phyloP scores from a whole-genome alignment of 164 flowering plant genomes.

The Umbellularia californica region DNA sequence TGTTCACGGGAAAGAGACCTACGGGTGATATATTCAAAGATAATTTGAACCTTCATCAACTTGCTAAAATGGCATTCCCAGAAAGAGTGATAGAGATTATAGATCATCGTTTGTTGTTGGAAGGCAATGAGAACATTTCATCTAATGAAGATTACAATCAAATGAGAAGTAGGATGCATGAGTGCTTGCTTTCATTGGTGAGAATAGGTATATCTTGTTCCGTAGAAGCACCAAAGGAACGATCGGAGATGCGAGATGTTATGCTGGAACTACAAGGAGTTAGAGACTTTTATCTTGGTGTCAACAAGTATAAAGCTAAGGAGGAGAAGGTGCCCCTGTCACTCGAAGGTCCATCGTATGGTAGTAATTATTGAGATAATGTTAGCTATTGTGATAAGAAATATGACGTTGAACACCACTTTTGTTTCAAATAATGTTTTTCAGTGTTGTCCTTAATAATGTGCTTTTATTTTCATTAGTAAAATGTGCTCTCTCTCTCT shows the following conservation, averaged over 20 bases:
- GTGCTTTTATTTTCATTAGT: no score
- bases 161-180: not conserved
- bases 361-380: no score
- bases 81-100: conserved; percentile 4
- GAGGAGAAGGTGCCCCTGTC: no score
- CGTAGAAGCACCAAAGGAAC: not conserved
- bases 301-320: no score
- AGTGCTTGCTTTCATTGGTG: conserved; percentile 5
- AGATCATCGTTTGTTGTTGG: not conserved
- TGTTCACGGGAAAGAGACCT: conserved; percentile 13
- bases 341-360: no score
- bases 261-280: conserved; percentile 2
- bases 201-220: conserved; percentile 13
- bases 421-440: no score
- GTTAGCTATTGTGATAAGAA: no score
- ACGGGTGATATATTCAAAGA: conserved; percentile 7
- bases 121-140: not conserved
- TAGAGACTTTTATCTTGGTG: conserved; percentile 1
- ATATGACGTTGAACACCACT: no score
- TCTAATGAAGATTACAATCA: not conserved
- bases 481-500: no score
- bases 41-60: not conserved
- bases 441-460: no score
- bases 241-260: conserved; percentile 8
- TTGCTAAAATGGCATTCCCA: not conserved